A percentile compares a stretch with the other conserved stretches of the same genome.
These are phyloP conservation scores for Angomonas deanei DNA, from an alignment of 208 protist species.

Conservation along the genomic window DNA sequence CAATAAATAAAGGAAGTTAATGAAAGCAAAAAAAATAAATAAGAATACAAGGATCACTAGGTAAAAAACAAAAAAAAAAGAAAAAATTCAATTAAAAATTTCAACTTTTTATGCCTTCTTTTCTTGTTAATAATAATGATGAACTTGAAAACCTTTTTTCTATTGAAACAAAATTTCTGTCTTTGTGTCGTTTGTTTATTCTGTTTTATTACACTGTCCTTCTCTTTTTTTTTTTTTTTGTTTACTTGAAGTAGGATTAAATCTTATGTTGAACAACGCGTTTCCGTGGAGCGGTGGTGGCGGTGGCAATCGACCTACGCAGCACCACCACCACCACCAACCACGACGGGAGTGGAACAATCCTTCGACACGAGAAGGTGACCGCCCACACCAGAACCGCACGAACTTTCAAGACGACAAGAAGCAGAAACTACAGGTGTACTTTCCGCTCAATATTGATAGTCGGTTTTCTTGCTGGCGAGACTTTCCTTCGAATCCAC, in stretches of 20 bases:
- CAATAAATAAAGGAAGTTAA: too few species aligned
- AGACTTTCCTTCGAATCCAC: neutral
- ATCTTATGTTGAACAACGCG: neutral
- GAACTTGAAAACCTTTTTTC: too few species aligned
- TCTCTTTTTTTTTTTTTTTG: neutral
- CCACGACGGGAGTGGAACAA: too few species aligned
- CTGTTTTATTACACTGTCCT: neutral
- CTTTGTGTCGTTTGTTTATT: neutral
- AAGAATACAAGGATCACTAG: neutral
- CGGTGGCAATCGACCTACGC: too few species aligned
- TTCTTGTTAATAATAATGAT: neutral
- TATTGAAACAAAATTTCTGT: too few species aligned
- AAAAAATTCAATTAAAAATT: neutral
- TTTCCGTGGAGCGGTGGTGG: neutral
- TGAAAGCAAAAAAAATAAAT: neutral
- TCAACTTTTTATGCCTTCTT: neutral
- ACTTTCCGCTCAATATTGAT: neutral
- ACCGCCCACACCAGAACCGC: too few species aligned
- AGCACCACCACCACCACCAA: too few species aligned
- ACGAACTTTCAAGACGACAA: too few species aligned
- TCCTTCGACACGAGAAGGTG: too few species aligned
- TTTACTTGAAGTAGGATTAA: neutral
- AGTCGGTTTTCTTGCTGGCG: neutral
- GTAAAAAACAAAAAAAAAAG: constrained; percentile 4
- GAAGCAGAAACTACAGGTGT: neutral